Conservation (phyloP, 1,139 yeast genomes). For the Yamadazyma atlantica region DNA sequence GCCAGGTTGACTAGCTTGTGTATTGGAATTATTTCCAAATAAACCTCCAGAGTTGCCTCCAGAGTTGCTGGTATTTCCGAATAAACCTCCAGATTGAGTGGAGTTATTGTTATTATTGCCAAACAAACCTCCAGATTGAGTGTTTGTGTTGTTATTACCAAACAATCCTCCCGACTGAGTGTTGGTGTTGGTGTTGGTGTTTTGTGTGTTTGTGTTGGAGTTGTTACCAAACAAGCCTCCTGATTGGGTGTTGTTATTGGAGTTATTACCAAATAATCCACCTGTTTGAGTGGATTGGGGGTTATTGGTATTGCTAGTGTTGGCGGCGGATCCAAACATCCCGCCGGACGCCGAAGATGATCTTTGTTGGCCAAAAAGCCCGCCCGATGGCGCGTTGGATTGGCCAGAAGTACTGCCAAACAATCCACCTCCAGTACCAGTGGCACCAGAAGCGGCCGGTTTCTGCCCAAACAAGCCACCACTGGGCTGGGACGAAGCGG, state of each 20-base stretch:
- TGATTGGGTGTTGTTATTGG: background rate
- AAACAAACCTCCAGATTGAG: conserved; percentile 18
- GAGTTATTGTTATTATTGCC: conserved; percentile 9
- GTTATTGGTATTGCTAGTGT: conserved; percentile 4
- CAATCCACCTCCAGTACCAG: too few relatives aligned
- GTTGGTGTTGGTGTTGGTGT: too few relatives aligned
- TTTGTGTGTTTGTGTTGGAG: conserved; percentile 8
- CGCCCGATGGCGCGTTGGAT: too few relatives aligned
- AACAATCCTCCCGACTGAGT: conserved; percentile 4
- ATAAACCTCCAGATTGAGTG: conserved; percentile 17
- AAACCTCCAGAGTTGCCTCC: conserved; percentile 3
- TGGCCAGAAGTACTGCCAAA: too few relatives aligned
- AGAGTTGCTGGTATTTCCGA: conserved; percentile 12
- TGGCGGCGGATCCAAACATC: conserved; percentile 4
- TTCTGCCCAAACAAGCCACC: conserved; percentile 28
- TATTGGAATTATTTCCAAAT: conserved; percentile 6
- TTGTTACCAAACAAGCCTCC: conserved; percentile 4
- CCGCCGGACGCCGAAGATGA: too few relatives aligned
- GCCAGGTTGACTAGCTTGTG: conserved; percentile 3
- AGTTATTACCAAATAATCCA: conserved; percentile 17
- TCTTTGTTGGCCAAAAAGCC: too few relatives aligned
- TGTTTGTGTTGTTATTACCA: conserved; percentile 7
- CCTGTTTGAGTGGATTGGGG: conserved; percentile 9
- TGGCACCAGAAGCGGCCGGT: background rate
- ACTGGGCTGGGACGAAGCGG: conserved; percentile 3